These are phyloP conservation scores for Phytophthora hybrid DNA, from an alignment of 352 stramenopile genomes.

Conservation along the genomic window DNA sequence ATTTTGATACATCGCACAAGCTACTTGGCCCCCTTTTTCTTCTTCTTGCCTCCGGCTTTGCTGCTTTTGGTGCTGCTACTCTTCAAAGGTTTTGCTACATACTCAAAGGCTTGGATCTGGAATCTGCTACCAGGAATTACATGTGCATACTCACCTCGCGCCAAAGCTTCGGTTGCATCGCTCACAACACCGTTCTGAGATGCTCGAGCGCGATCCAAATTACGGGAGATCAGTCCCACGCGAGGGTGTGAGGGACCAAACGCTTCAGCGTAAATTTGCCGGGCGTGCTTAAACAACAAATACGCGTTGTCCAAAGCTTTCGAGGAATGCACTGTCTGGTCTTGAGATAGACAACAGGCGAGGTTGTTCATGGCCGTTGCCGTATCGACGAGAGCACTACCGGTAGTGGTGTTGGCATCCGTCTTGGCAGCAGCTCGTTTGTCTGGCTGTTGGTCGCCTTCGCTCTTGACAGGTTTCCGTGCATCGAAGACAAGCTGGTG, in stretches of 20 bases:
- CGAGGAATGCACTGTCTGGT: constrained; percentile 39
- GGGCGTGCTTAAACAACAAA: constrained; percentile 61
- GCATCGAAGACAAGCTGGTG: constrained; percentile 61
- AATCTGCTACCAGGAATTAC: constrained; percentile 72
- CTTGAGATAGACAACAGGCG: constrained; percentile 71
- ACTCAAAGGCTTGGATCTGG: constrained; percentile 73
- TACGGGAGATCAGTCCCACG: constrained; percentile 52
- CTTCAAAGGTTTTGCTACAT: constrained; percentile 24
- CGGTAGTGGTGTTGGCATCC: background rate
- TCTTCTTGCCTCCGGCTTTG: constrained; percentile 50
- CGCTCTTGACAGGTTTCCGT: constrained; percentile 39
- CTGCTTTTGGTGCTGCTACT: constrained; percentile 27
- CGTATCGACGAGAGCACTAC: constrained; percentile 54
- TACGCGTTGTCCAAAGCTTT: constrained; percentile 61
- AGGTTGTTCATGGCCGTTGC: constrained; percentile 83
- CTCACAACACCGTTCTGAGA: constrained; percentile 56
- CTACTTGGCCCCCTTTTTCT: constrained; percentile 48
- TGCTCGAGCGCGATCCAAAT: constrained; percentile 52
- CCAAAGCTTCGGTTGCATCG: constrained; percentile 52
- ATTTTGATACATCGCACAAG: background rate
- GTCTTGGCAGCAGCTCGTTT: constrained; percentile 20
- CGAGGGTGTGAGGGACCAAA: constrained; percentile 58
- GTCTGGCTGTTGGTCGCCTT: constrained; percentile 3
- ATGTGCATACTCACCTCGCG: constrained; percentile 62
- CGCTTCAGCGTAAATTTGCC: constrained; percentile 53